Percentiles rank a stretch among this genome's conserved stretches.
phyloP scores from a whole-genome alignment of 2,329 filamentous ascomycete species.

The Phaeomoniella chlamydospora region DNA sequence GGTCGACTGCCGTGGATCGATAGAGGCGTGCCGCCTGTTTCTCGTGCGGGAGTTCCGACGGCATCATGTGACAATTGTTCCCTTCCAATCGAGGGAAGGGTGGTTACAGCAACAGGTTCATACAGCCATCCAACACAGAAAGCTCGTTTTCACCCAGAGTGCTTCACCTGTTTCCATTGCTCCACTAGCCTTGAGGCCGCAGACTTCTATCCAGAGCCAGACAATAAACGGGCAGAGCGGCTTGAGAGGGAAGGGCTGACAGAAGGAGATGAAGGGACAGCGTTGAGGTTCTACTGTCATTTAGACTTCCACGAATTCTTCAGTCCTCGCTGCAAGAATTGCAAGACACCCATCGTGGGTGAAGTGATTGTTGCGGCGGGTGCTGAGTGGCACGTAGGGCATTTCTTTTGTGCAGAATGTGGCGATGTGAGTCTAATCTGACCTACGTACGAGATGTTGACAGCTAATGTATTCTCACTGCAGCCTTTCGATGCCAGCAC shows the following conservation, averaged over 20 bases:
- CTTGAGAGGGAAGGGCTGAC: conserved; percentile 50
- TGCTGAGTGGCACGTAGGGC: conserved; percentile 89
- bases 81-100: conserved; percentile 74
- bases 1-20: conserved; percentile 14
- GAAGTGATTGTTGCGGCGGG: conserved; percentile 90
- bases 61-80: conserved; percentile 75
- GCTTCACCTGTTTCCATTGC: conserved; percentile 82
- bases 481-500: conserved; percentile 44
- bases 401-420: conserved; percentile 98
- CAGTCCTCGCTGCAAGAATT: conserved; percentile 85
- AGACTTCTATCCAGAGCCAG: conserved; percentile 88
- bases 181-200: conserved; percentile 82
- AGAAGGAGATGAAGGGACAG: conserved; percentile 41
- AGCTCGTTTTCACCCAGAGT: conserved; percentile 75
- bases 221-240: conserved; percentile 53
- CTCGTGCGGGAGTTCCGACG: conserved; percentile 39
- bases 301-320: conserved; percentile 97
- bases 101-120: conserved; percentile 66
- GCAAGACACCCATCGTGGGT: conserved; percentile 89
- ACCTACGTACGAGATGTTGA: background rate
- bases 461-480: conserved; percentile 8
- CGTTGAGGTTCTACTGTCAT: conserved; percentile 84
- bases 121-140: conserved; percentile 5
- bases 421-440: conserved; percentile 49
- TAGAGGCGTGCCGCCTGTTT: conserved; percentile 21